Evolutionary conservation across 2,329 filamentous ascomycete species (phyloP), one percentile per base, ranked within the genome.

Genomic region (Teratosphaeria destructans): DNA sequence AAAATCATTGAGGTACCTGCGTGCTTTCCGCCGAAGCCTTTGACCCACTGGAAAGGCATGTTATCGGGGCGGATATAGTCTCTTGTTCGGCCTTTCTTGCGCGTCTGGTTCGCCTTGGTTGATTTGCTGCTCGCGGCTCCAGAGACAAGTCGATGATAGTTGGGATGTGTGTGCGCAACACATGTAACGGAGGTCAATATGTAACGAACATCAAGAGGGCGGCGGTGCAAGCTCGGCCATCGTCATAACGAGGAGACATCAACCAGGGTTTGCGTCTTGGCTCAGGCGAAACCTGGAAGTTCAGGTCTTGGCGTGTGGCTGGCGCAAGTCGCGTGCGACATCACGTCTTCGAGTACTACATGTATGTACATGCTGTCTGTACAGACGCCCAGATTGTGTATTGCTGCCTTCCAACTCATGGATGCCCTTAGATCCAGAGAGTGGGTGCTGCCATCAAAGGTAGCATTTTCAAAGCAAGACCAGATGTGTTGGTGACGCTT

Each of bases 1-100:
- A 5, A 7, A 29, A 12, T n/a, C 53, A 55, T 35, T 29, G 14
- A 58, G 5, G 37, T 55, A 52, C 37, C 55, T 12, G 27, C 55
- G 56, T 58, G 55, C 26, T 57, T 59, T 29, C 54, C 58, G 6
- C 58, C 57, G 10, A 27, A 55, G 8, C 29, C 23, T 37, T 59
- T 59, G 34, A 49, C 34, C 57, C 57, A 59, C 23, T 35, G 29
- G 23, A 56, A 35, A 39, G 27, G 27, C 55, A 56, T 56, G 7
- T 16, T 23, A 27, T 26, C n/a, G 26, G 52, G 3, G 37, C 37
- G 14, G 16, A 43, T 14, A 7, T 23, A 53, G 23, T 16, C 27
- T 53, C 19, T 23, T 27, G 37, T 39, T 16, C 11, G 11, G 37
- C 37, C 11, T 11, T 49, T 3, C 3, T 49, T 23, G 43, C n/a